These are phyloP conservation scores for Metschnikowia gelsemii DNA, from an alignment of 805 yeast species.

Conservation along the genomic window DNA sequence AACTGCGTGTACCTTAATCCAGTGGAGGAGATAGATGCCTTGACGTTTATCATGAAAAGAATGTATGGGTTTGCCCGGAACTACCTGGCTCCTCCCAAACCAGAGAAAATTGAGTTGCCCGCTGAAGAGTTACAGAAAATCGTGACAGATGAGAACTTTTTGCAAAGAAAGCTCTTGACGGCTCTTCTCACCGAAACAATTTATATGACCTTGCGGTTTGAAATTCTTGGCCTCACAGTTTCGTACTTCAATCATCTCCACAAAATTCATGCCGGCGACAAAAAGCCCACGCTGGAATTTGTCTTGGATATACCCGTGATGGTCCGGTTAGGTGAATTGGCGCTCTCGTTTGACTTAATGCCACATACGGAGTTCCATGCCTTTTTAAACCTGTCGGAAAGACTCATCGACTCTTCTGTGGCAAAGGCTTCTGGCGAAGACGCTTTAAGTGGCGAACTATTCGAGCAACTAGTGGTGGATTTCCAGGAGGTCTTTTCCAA, in stretches of 20 bases:
- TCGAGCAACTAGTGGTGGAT: slow-evolving; percentile 40
- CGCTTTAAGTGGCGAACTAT: slow-evolving; percentile 37
- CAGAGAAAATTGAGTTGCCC: slow-evolving; percentile 40
- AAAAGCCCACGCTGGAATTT: slow-evolving; percentile 17
- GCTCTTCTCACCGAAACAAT: slow-evolving; percentile 57
- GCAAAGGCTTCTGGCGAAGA: slow-evolving; percentile 23
- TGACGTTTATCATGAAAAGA: slow-evolving; percentile 53
- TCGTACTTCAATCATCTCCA: slow-evolving; percentile 27
- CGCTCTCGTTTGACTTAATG: slow-evolving; percentile 66
- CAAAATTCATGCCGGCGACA: slow-evolving; percentile 7
- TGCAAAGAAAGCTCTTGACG: slow-evolving; percentile 66
- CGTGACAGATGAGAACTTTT: slow-evolving; percentile 53
- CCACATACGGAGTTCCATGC: slow-evolving; percentile 40
- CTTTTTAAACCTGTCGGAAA: slow-evolving; percentile 37
- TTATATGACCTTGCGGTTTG: slow-evolving; percentile 30
- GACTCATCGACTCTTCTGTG: slow-evolving; percentile 34
- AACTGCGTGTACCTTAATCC: slow-evolving; percentile 46
- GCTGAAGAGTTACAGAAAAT: slow-evolving; percentile 40
- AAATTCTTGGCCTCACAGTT: slow-evolving; percentile 24
- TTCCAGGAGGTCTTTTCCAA: slow-evolving; percentile 37
- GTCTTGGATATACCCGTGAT: slow-evolving; percentile 21
- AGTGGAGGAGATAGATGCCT: slow-evolving; percentile 23
- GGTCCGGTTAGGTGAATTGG: slow-evolving; percentile 39
- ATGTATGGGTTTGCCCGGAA: slow-evolving; percentile 61
- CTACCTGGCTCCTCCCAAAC: slow-evolving; percentile 32